Evolutionary conservation across 371 early-diverging fungal genomes (phyloP), one percentile per base, ranked within the genome.

Genomic region (Mucor lusitanicus): DNA sequence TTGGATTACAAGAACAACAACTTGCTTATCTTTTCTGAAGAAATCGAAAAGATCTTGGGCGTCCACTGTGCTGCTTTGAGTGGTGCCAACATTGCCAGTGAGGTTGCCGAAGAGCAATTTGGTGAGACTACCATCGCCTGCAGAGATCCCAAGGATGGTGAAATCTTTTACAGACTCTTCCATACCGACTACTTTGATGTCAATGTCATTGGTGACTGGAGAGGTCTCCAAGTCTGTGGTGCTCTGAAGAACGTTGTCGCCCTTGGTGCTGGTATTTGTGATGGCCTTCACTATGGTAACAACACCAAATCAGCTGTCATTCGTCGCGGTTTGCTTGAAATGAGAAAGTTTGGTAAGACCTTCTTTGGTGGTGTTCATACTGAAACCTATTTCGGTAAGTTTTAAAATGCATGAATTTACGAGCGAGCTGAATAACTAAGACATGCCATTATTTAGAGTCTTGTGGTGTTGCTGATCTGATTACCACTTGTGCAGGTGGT

Each of bases 241-340:
- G 98, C 99, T 3, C 78, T 99, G 40, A 99, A 99, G 87, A 99
- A 99, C 87, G 91, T 99, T 21, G 93, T 99, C n/a, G 98, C 97
- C 23, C 89, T 99, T 59, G 99, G 93, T 39, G 99, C 96, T 64
- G 99, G 99, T 48, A 86, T 99, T 64, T 94, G 95, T 53, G 95
- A 96, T 77, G 99, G 98, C 19, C 83, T 95, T 68, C 84, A 83
- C 17, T 76, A 89, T 50, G 97, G 98, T 33, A 92, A 91, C 75
- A 99, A 99, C 85, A 95, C 99, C 44, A 95, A 97, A 81, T 97
- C 97, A 0, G 98, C 99, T 23, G 93, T 99, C 63, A 97, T 99
- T 61, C 91, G 99, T 53, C 91, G 94, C 57, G 99, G 99, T 40
- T 79, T 99, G 59, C 81, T 94, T 76, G 99, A 99, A 76, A 99